Conservation (phyloP, 1,139 yeast genomes). For the Zygosaccharomyces pseudobailii region DNA sequence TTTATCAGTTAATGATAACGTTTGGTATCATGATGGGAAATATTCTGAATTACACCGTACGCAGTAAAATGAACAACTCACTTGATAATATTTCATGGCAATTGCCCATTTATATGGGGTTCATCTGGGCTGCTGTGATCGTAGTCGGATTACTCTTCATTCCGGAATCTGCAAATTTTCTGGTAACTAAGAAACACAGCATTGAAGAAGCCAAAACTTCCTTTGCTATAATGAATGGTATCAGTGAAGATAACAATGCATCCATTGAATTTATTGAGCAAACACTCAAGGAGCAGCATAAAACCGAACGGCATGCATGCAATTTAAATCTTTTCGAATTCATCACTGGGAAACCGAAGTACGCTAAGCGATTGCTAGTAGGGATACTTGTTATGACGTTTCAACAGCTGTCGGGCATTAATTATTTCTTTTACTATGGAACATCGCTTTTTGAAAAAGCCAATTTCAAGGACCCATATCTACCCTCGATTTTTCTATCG, state of each 20-base stretch:
- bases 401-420: constrained; percentile 57
- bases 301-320: constrained; percentile 31
- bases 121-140: constrained; percentile 45
- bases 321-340: constrained; percentile 38
- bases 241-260: constrained; percentile 40
- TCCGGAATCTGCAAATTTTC: constrained; percentile 54
- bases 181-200: constrained; percentile 32
- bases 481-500: constrained; percentile 65
- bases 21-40: constrained; percentile 54
- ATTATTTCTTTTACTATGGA: constrained; percentile 54
- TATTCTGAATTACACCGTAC: constrained; percentile 44
- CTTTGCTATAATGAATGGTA: constrained; percentile 46
- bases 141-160: constrained; percentile 42
- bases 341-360: constrained; percentile 44
- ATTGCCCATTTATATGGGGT: constrained; percentile 46
- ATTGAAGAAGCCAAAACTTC: constrained; percentile 40
- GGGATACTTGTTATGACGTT: constrained; percentile 53
- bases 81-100: constrained; percentile 41
- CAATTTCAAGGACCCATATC: constrained; percentile 42
- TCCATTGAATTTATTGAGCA: constrained; percentile 26
- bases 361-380: constrained; percentile 44
- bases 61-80: constrained; percentile 30
- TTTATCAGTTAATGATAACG: constrained; percentile 54
- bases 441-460: constrained; percentile 49
- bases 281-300: constrained; percentile 40